Conservation (phyloP, 768 basidiomycete species). For the Russula olivacea region DNA sequence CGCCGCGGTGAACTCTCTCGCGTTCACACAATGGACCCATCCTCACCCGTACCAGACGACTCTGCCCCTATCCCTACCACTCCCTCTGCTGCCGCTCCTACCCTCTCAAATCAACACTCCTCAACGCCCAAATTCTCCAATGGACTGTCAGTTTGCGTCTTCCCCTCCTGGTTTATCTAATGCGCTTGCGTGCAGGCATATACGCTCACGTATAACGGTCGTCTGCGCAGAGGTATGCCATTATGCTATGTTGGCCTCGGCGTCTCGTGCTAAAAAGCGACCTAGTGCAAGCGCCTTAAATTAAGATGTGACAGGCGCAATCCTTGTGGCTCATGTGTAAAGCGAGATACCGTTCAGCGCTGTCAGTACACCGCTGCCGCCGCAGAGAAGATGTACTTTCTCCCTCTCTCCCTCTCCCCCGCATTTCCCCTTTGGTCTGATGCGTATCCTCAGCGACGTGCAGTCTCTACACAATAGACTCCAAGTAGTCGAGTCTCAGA, state of each 20-base stretch:
- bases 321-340: constrained; percentile 73
- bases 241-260: background rate
- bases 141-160: constrained; percentile 28
- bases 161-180: constrained; percentile 9
- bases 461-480: constrained; percentile 80
- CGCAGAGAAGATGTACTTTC: constrained; percentile 73
- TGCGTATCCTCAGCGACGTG: constrained; percentile 47
- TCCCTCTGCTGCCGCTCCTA: background rate
- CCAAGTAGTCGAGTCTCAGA: constrained; percentile 57
- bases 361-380: constrained; percentile 79
- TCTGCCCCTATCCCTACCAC: background rate
- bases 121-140: constrained; percentile 30
- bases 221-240: constrained; percentile 69
- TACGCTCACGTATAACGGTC: constrained; percentile 72
- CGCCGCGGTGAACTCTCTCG: background rate
- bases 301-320: constrained; percentile 76
- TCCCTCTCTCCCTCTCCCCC: background rate
- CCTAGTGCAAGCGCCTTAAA: constrained; percentile 81
- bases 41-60: constrained; percentile 6
- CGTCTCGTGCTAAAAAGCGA: background rate
- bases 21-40: constrained; percentile 5
- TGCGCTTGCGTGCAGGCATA: constrained; percentile 40
- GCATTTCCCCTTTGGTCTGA: background rate
- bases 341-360: constrained; percentile 66
- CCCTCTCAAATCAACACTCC: constrained; percentile 8